phyloP scores from a whole-genome alignment of 2,329 filamentous ascomycete species.

The Lachnellula suecica region DNA sequence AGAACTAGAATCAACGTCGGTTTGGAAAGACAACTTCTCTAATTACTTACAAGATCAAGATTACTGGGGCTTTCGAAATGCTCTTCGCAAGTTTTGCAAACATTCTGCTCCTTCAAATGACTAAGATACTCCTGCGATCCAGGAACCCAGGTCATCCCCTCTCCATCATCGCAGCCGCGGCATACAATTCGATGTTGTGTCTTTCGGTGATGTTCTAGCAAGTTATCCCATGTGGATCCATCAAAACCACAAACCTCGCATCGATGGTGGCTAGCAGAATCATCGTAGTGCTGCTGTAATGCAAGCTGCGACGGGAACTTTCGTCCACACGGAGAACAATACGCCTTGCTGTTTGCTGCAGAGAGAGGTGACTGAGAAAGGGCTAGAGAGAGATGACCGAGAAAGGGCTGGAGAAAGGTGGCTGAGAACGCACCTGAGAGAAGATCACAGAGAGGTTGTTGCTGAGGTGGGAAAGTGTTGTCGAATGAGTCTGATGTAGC shows the following conservation, averaged over 20 bases:
- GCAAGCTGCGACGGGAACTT: neutral
- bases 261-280: constrained; percentile 6
- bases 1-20: neutral
- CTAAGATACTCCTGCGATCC: constrained; percentile 6
- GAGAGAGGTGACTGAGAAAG: too few species aligned
- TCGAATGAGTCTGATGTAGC: too few species aligned
- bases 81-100: constrained; percentile 7
- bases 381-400: too few species aligned
- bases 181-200: constrained; percentile 5
- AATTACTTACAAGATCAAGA: constrained; percentile 5
- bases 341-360: neutral
- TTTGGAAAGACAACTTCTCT: neutral
- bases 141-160: constrained; percentile 4
- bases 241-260: constrained; percentile 7
- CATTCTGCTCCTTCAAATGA: constrained; percentile 8
- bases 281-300: constrained; percentile 1
- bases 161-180: constrained; percentile 4
- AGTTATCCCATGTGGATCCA: constrained; percentile 2
- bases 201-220: constrained; percentile 1
- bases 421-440: too few species aligned
- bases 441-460: too few species aligned
- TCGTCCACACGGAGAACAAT: neutral
- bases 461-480: too few species aligned
- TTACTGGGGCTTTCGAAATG: constrained; percentile 5
- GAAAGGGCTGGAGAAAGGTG: too few species aligned